Evolutionary conservation across 768 basidiomycete genomes (phyloP).

Genomic region (Harrya chromipes): DNA sequence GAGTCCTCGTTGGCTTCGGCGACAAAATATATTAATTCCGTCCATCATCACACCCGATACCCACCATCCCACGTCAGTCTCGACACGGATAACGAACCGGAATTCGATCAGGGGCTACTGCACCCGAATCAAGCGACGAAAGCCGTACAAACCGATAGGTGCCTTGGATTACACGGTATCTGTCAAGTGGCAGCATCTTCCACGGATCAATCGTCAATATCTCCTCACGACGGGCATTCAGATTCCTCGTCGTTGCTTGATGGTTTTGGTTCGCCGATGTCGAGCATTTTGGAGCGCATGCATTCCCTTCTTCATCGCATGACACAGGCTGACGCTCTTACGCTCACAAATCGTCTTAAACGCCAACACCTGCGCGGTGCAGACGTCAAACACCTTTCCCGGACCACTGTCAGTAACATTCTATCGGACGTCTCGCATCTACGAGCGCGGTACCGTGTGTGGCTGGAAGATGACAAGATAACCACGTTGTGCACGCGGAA

Average conservation of each 20-base stretch:
- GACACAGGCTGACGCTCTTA: constrained; percentile 76
- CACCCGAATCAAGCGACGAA: constrained; percentile 51
- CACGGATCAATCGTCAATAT: constrained; percentile 39
- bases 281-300: constrained; percentile 61
- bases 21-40: constrained; percentile 25
- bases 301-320: constrained; percentile 60
- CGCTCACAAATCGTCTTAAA: constrained; percentile 85
- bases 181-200: constrained; percentile 35
- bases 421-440: constrained; percentile 65
- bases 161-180: constrained; percentile 27
- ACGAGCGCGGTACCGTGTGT: constrained; percentile 68
- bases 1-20: constrained; percentile 32
- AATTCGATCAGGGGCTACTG: constrained; percentile 29
- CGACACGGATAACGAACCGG: constrained; percentile 45
- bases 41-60: constrained; percentile 24
- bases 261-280: constrained; percentile 46
- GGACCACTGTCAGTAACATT: constrained; percentile 73
- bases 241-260: constrained; percentile 73
- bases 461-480: constrained; percentile 72
- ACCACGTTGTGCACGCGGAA: constrained; percentile 63
- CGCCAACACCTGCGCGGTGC: constrained; percentile 85
- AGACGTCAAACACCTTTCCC: constrained; percentile 84
- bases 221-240: constrained; percentile 60
- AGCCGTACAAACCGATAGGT: constrained; percentile 66
- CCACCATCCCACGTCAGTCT: constrained; percentile 30